These are phyloP conservation scores for Wickerhamomyces sp. DNA, from an alignment of 1,139 yeast species.

Conservation along the genomic window DNA sequence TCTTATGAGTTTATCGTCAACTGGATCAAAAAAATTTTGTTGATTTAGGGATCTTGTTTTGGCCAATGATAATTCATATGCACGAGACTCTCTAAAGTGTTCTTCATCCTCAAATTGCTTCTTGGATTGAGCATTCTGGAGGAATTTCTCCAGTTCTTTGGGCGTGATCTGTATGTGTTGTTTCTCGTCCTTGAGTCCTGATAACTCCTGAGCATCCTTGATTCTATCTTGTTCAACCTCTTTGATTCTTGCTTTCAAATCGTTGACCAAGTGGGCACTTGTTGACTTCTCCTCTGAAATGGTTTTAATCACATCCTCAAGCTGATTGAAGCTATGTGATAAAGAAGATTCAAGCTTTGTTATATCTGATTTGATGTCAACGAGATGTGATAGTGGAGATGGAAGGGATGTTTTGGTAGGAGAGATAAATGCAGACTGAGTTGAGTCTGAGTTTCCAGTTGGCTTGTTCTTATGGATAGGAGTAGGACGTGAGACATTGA, in stretches of 20 bases:
- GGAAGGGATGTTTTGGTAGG: background rate
- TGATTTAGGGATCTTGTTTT: constrained; percentile 39
- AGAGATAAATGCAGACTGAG: background rate
- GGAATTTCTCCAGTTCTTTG: constrained; percentile 31
- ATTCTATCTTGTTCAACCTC: constrained; percentile 4
- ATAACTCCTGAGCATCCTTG: constrained; percentile 5
- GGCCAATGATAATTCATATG: constrained; percentile 46
- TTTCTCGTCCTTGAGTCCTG: background rate
- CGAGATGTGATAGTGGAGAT: background rate
- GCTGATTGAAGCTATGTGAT: constrained; percentile 6
- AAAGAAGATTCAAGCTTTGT: constrained; percentile 5
- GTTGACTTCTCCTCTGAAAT: constrained; percentile 12
- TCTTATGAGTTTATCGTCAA: constrained; percentile 16
- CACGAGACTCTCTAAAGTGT: constrained; percentile 43
- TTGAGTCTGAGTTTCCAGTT: background rate
- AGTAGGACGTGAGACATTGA: constrained; percentile 4
- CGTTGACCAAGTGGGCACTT: constrained; percentile 1
- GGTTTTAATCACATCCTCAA: constrained; percentile 14
- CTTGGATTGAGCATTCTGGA: constrained; percentile 40
- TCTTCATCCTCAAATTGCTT: constrained; percentile 38
- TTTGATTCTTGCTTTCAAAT: constrained; percentile 1
- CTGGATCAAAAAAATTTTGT: constrained; percentile 49
- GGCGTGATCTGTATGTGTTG: constrained; percentile 5
- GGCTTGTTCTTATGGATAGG: background rate
- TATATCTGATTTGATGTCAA: constrained; percentile 1